phyloP scores from a whole-genome alignment of 192 early-diverging fungal species.

The Dispira simplex region DNA sequence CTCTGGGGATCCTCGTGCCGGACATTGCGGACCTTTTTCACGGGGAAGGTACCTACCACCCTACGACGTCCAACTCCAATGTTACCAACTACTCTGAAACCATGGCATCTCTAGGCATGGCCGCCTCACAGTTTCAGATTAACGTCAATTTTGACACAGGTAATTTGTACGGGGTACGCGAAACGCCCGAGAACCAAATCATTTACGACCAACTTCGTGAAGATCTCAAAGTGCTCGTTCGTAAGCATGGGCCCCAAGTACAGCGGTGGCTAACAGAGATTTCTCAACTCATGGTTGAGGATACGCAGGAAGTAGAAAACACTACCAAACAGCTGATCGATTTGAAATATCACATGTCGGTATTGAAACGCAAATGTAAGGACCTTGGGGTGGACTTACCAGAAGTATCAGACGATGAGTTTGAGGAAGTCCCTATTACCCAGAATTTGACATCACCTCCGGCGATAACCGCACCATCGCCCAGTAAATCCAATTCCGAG shows the following conservation, averaged over 20 bases:
- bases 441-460: too few species aligned
- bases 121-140: conserved; percentile 39
- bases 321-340: conserved; percentile 23
- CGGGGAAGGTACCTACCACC: not conserved
- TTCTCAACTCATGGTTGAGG: conserved; percentile 13
- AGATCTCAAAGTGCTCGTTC: conserved; percentile 25
- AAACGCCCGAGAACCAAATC: conserved; percentile 33
- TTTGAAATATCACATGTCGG: conserved; percentile 19
- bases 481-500: conserved; percentile 4
- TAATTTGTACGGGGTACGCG: conserved; percentile 29
- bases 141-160: conserved; percentile 34
- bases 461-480: not conserved
- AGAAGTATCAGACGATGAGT: conserved; percentile 24
- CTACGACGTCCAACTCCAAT: not conserved
- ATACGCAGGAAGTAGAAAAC: conserved; percentile 19
- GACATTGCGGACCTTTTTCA: conserved; percentile 20
- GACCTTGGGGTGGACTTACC: conserved; percentile 4
- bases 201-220: conserved; percentile 38
- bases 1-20: conserved; percentile 17
- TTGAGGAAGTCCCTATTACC: not conserved
- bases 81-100: conserved; percentile 17
- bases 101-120: conserved; percentile 35
- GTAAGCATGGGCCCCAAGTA: conserved; percentile 25
- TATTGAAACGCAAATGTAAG: conserved; percentile 15
- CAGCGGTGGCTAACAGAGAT: conserved; percentile 31